Conservation (phyloP, 805 yeast genomes). For the Metschnikowia henanensis region DNA sequence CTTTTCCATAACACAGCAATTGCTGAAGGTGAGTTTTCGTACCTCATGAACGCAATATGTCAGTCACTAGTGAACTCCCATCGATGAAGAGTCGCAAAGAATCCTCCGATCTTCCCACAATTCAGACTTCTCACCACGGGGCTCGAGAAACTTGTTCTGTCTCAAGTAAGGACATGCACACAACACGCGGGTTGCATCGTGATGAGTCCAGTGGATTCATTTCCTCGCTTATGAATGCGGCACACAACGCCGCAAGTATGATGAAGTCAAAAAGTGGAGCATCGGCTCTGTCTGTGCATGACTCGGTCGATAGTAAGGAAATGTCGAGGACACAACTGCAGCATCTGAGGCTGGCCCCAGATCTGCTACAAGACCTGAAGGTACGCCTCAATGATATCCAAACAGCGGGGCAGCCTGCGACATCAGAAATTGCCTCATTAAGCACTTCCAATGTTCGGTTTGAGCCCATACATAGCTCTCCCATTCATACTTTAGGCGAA, state of each 20-base stretch:
- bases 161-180: background rate
- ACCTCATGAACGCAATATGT: slow-evolving; percentile 1
- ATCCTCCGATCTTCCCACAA: background rate
- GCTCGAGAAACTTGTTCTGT: background rate
- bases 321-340: background rate
- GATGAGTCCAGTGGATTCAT: slow-evolving; percentile 34
- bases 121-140: slow-evolving; percentile 2
- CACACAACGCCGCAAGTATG: slow-evolving; percentile 45
- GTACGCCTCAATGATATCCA: background rate
- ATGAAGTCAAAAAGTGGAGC: slow-evolving; percentile 9
- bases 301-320: background rate
- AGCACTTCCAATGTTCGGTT: slow-evolving; percentile 42
- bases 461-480: slow-evolving; percentile 46
- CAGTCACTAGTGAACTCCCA: background rate
- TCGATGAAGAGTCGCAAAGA: background rate
- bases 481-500: slow-evolving; percentile 48
- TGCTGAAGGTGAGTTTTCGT: no score
- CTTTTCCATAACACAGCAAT: no score
- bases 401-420: background rate
- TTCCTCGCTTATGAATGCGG: slow-evolving; percentile 45
- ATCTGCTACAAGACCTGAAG: slow-evolving; percentile 1
- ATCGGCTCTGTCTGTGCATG: background rate
- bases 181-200: slow-evolving; percentile 3
- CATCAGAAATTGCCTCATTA: slow-evolving; percentile 3
- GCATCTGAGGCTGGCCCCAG: background rate